A percentile compares a stretch with the other conserved stretches of the same genome.
Conservation (phyloP, 2,329 filamentous ascomycete genomes). For the Fusarium aywerte region DNA sequence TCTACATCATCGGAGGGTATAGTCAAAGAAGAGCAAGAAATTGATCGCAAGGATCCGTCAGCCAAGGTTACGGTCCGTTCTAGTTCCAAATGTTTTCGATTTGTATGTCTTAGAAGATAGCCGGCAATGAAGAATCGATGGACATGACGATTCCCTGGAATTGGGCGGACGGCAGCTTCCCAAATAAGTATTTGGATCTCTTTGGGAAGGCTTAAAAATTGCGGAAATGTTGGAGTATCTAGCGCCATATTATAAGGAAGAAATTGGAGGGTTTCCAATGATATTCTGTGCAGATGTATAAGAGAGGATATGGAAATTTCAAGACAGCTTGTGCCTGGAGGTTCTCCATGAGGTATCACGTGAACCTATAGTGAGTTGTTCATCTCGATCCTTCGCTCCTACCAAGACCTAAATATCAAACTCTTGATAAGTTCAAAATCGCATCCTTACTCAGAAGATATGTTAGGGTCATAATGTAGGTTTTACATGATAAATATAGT, state of each 20-base stretch:
- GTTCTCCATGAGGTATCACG: too few relatives aligned
- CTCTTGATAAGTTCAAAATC: too few relatives aligned
- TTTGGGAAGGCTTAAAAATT: constrained; percentile 5
- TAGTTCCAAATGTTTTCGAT: not conserved
- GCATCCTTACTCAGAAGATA: too few relatives aligned
- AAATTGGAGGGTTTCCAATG: too few relatives aligned
- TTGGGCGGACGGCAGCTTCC: constrained; percentile 22
- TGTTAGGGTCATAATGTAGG: too few relatives aligned
- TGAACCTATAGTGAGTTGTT: too few relatives aligned
- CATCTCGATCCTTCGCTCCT: too few relatives aligned
- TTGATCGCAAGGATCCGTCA: not conserved
- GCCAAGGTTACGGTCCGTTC: not conserved
- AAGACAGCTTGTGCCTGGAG: too few relatives aligned
- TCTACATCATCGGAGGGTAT: constrained; percentile 8
- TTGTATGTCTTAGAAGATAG: not conserved
- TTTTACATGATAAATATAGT: too few relatives aligned
- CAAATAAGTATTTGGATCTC: constrained; percentile 27
- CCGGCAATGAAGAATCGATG: constrained; percentile 24
- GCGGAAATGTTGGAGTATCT: not conserved
- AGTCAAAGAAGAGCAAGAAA: not conserved
- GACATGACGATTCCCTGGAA: constrained; percentile 7
- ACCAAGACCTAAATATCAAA: too few relatives aligned
- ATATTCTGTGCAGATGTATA: too few relatives aligned
- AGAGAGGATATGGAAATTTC: too few relatives aligned
- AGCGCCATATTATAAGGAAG: constrained; percentile 2